Conservation (phyloP, 345 rosid species). For the Schrenkiella parvula region DNA sequence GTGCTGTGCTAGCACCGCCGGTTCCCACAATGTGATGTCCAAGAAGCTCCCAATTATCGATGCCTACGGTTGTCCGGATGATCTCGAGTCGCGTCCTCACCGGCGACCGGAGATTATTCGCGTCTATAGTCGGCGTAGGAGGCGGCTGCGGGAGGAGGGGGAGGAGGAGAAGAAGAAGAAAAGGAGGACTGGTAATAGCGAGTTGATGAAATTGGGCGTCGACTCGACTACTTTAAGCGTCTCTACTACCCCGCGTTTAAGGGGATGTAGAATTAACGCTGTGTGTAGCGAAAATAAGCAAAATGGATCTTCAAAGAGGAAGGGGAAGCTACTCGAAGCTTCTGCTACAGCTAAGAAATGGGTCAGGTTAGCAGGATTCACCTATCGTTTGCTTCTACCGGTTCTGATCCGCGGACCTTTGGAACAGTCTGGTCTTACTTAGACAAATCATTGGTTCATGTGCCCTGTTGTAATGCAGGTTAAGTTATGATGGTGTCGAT, state of each 20-base stretch:
- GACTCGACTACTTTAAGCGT: conserved; percentile 42
- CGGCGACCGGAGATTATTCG: conserved; percentile 40
- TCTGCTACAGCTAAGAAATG: conserved; percentile 57
- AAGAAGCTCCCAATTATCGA: conserved; percentile 38
- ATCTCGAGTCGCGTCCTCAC: neutral
- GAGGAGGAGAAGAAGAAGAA: conserved; percentile 28
- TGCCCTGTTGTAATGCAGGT: conserved; percentile 38
- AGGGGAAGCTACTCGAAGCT: conserved; percentile 27
- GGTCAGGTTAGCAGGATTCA: conserved; percentile 61
- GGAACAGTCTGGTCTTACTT: neutral
- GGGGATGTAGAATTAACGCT: conserved; percentile 51
- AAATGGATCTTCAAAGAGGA: conserved; percentile 34
- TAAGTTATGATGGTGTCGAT: conserved; percentile 68
- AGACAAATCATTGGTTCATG: neutral
- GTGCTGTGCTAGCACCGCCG: conserved; percentile 43
- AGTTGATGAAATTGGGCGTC: conserved; percentile 66
- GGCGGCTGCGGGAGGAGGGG: conserved; percentile 5
- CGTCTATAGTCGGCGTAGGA: conserved; percentile 61
- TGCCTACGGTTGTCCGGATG: neutral
- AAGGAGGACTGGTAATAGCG: conserved; percentile 51
- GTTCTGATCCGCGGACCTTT: neutral
- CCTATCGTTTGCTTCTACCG: neutral
- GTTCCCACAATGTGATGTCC: conserved; percentile 47
- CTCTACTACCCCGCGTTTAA: conserved; percentile 47
- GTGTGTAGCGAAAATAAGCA: conserved; percentile 24